These are phyloP conservation scores for Botrytis deweyae DNA, from an alignment of 2,329 filamentous ascomycete genomes.

Conservation along the genomic window DNA sequence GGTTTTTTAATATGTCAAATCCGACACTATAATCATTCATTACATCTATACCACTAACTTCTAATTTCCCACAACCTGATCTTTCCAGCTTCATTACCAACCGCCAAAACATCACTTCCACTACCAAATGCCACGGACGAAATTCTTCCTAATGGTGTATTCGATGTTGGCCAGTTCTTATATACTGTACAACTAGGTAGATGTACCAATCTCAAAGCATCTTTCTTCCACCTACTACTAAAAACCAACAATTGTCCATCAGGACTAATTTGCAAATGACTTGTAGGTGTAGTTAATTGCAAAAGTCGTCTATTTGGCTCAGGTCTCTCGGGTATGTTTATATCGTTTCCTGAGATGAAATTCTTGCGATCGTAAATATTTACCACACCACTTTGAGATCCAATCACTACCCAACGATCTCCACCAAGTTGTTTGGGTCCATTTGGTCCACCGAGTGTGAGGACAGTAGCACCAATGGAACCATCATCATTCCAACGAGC, in stretches of 20 bases:
- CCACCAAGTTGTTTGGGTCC: conserved; percentile 63
- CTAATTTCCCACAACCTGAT: conserved; percentile 89
- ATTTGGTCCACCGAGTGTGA: conserved; percentile 71
- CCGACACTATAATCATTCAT: conserved; percentile 8
- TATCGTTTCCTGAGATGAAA: conserved; percentile 43
- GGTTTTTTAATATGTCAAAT: not conserved
- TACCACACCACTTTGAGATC: conserved; percentile 81
- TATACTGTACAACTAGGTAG: conserved; percentile 91
- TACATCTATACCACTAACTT: conserved; percentile 45
- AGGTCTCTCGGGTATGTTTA: conserved; percentile 63
- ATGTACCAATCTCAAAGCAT: conserved; percentile 84
- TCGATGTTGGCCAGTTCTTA: conserved; percentile 92
- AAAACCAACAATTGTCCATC: conserved; percentile 90
- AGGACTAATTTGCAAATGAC: conserved; percentile 75
- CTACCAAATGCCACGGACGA: conserved; percentile 69
- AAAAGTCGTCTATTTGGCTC: conserved; percentile 73
- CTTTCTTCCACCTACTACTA: conserved; percentile 81
- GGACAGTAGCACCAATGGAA: conserved; percentile 77
- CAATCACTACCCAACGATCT: conserved; percentile 86
- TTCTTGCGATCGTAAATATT: conserved; percentile 82
- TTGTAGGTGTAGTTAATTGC: conserved; percentile 84
- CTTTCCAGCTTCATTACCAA: conserved; percentile 86
- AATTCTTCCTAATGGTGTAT: conserved; percentile 83
- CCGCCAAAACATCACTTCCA: conserved; percentile 69
- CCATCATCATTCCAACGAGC: conserved; percentile 90